phyloP scores from a whole-genome alignment of 1,284 basidiomycete genomes.

The Apiotrichum brassicae region DNA sequence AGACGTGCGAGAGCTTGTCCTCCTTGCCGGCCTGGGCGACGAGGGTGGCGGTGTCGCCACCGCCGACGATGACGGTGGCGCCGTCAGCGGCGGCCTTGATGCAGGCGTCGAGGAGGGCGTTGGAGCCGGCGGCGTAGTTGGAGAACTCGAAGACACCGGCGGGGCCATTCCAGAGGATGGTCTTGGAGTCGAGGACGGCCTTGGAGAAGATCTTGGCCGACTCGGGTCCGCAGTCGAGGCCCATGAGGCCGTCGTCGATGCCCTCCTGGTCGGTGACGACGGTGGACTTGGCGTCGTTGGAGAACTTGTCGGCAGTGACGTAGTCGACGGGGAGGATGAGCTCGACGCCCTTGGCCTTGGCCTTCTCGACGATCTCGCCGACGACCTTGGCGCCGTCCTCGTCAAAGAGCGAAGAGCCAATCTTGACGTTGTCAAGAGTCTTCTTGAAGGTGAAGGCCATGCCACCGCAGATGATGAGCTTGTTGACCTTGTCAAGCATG shows the following conservation, averaged over 20 bases:
- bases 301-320: constrained; percentile 90
- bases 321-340: constrained; percentile 94
- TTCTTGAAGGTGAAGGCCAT: constrained; percentile 99
- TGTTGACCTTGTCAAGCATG: constrained; percentile 98
- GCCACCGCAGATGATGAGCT: constrained; percentile 92
- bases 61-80: constrained; percentile 87
- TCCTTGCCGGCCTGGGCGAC: constrained; percentile 77
- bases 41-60: constrained; percentile 88
- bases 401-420: constrained; percentile 94
- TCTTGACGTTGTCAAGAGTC: constrained; percentile 76
- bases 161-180: constrained; percentile 98
- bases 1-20: constrained; percentile 88
- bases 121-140: constrained; percentile 80
- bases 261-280: constrained; percentile 73
- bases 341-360: constrained; percentile 87
- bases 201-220: constrained; percentile 71
- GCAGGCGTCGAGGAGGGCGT: constrained; percentile 75
- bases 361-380: constrained; percentile 76
- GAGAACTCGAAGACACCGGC: constrained; percentile 98
- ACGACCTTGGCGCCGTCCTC: constrained; percentile 86
- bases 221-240: constrained; percentile 81
- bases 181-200: constrained; percentile 83
- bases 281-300: constrained; percentile 80
- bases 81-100: constrained; percentile 83
- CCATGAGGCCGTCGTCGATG: constrained; percentile 91